Evolutionary conservation across 208 protist species (phyloP).

Genomic region (Leishmania gerbilli): DNA sequence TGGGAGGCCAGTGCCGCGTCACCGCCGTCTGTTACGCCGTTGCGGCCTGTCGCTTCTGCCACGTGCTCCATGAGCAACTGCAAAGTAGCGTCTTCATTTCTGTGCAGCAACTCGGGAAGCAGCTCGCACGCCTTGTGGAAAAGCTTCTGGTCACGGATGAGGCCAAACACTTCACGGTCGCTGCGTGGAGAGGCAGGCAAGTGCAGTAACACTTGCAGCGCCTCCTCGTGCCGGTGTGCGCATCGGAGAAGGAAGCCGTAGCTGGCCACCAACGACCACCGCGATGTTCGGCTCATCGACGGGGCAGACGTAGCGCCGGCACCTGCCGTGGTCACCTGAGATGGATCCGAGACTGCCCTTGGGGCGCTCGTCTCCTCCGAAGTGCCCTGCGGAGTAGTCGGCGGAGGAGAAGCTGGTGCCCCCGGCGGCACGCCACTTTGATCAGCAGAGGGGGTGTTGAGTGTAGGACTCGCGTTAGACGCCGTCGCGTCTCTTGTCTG

Average conservation of each 20-base stretch:
- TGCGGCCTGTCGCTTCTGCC: background rate
- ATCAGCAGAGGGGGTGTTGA: background rate
- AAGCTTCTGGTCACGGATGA: slow-evolving; percentile 33
- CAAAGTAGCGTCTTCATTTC: slow-evolving; percentile 47
- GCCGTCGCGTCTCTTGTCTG: background rate
- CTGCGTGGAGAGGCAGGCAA: slow-evolving; percentile 37
- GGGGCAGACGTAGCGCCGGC: slow-evolving; percentile 1
- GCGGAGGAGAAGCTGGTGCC: background rate
- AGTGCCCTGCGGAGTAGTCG: background rate
- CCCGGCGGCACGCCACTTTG: background rate
- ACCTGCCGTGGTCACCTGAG: background rate
- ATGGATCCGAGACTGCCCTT: background rate
- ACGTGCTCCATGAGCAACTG: slow-evolving; percentile 56
- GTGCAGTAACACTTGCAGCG: slow-evolving; percentile 61
- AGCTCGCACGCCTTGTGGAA: slow-evolving; percentile 43
- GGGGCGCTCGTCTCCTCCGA: background rate
- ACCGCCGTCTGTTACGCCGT: background rate
- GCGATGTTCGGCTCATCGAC: slow-evolving; percentile 30
- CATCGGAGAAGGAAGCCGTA: slow-evolving; percentile 60
- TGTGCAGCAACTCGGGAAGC: slow-evolving; percentile 61
- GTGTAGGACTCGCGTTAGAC: background rate
- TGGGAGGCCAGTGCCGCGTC: background rate
- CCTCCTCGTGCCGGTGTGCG: slow-evolving; percentile 50
- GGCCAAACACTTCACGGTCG: slow-evolving; percentile 26
- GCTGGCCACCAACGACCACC: slow-evolving; percentile 47